Percentiles rank a stretch among this genome's conserved stretches.
phyloP scores from a whole-genome alignment of 495 filamentous ascomycete species.

The Neurospora sp. region DNA sequence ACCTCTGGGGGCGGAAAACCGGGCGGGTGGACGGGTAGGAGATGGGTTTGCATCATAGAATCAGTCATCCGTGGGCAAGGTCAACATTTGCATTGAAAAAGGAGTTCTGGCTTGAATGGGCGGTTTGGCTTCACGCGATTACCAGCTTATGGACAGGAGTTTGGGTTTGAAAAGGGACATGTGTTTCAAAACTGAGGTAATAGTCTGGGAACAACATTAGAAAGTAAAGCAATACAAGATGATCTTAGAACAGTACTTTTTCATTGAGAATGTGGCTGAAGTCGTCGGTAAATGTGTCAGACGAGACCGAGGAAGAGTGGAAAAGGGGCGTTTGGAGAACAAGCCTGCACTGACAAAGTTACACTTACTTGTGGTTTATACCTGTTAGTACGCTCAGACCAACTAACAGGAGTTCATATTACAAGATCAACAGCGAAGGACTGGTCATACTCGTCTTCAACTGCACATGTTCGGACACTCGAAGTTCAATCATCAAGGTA shows the following conservation, averaged over 20 bases:
- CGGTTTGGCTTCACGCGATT: not conserved
- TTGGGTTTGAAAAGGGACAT: not conserved
- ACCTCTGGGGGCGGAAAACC: not conserved
- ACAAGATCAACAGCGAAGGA: not conserved
- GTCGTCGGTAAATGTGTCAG: not conserved
- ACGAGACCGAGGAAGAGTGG: not conserved
- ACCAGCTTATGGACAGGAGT: not conserved
- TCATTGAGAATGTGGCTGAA: not conserved
- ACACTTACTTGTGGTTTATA: not conserved
- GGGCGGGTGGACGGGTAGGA: not conserved
- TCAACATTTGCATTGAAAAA: not conserved
- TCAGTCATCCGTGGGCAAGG: not conserved
- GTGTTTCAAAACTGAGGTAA: not conserved
- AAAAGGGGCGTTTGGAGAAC: not conserved
- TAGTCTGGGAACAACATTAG: not conserved
- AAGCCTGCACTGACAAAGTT: not conserved
- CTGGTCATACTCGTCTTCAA: not conserved
- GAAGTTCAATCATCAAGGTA: not conserved
- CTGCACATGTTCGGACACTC: not conserved
- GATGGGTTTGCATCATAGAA: not conserved
- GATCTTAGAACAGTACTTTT: too few relatives aligned
- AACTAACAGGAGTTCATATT: not conserved
- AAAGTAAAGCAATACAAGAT: not conserved
- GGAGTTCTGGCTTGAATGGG: not conserved
- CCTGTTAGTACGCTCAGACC: not conserved